phyloP scores from a whole-genome alignment of 441 rosid species.

The Eugenia klotzschiana region DNA sequence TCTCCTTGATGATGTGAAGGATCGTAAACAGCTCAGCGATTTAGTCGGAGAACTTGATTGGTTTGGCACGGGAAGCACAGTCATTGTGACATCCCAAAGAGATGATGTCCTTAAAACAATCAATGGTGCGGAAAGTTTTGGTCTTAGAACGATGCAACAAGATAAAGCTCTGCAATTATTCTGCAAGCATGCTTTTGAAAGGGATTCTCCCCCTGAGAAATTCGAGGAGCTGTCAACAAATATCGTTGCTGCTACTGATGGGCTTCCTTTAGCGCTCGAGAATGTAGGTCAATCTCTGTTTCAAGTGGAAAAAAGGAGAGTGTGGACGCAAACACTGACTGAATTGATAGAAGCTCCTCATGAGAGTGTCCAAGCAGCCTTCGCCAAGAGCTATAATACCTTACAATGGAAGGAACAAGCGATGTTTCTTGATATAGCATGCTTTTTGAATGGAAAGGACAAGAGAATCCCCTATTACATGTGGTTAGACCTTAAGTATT shows the following conservation, averaged over 20 bases:
- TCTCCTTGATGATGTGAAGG: not conserved
- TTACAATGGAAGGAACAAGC: accelerated
- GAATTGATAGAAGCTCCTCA: not conserved
- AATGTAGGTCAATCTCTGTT: accelerated
- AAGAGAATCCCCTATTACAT: not conserved
- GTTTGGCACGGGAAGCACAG: accelerated
- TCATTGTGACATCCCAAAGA: not conserved
- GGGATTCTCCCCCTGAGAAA: not conserved
- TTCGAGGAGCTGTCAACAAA: accelerated
- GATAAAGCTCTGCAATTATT: not conserved
- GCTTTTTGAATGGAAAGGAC: not conserved
- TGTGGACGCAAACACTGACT: accelerated
- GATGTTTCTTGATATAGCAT: not conserved
- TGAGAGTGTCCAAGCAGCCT: not conserved
- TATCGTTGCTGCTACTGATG: not conserved
- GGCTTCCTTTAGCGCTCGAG: not conserved
- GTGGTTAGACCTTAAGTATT: accelerated
- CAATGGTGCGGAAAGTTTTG: accelerated
- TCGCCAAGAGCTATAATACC: not conserved
- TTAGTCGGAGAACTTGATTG: not conserved
- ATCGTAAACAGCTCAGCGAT: accelerated
- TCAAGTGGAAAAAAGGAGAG: accelerated
- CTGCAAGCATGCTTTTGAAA: not conserved
- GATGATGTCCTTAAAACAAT: accelerated
- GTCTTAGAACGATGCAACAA: accelerated